phyloP scores from a whole-genome alignment of 1,284 basidiomycete genomes.

The Cystobasidium slooffiae region DNA sequence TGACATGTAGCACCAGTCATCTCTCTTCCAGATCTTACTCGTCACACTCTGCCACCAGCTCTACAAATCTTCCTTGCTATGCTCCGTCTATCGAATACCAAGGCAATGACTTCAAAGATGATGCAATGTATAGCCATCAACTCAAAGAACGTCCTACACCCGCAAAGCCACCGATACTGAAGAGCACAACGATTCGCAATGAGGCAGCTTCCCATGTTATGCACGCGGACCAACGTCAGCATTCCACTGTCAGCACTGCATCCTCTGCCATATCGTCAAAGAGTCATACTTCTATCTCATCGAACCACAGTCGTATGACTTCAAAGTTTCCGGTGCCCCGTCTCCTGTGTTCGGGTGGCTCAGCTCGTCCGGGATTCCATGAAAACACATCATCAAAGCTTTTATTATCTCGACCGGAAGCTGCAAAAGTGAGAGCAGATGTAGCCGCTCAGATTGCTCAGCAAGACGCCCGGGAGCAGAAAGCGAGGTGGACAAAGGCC shows the following conservation, averaged over 20 bases:
- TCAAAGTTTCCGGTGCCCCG: slow-evolving; percentile 14
- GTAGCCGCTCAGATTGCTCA: neutral
- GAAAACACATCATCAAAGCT: no score
- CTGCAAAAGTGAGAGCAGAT: neutral
- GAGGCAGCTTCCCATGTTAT: neutral
- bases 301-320: slow-evolving; percentile 2
- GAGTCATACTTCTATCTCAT: neutral
- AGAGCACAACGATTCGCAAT: neutral
- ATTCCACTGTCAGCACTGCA: neutral
- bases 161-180: neutral
- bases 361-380: neutral
- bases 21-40: neutral
- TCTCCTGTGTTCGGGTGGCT: neutral
- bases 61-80: neutral
- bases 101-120: no score
- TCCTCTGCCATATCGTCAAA: neutral
- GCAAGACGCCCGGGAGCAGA: slow-evolving; percentile 15
- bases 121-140: neutral
- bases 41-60: neutral
- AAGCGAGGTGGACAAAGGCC: slow-evolving; percentile 42
- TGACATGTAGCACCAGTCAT: neutral
- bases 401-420: neutral
- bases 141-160: neutral
- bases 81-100: neutral
- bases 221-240: neutral